Base-by-base conservation (phyloP, 495 filamentous ascomycete species). In the Daldinia decipiens region DNA sequence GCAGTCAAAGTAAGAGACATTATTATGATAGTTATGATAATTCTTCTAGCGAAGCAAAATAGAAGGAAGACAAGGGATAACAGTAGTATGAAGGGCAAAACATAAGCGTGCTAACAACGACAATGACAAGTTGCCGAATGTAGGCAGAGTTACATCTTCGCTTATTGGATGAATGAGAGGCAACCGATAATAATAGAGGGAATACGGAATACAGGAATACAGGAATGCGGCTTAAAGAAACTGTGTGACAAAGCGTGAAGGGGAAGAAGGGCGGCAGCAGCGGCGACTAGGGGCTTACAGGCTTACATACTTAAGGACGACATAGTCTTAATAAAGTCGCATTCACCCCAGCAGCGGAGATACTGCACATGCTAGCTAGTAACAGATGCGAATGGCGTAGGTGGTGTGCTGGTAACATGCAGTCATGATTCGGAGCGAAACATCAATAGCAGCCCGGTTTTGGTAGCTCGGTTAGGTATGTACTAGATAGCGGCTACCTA, bases 281-380 rank as follows among this genome's bases (percentile, higher is more conserved):
- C 31, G 57, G 31, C 31, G n/a, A 15, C 39, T 43, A 27, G 21
- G 43, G 27, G 54, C 3, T 59, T 59, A 47, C 64, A 63, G 68
- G 70, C 64, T 75, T 75, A 77, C 75, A 74, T 75, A 77, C 75
- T 75, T 57, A 77, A 72, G 54, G 75, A 73, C 53, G 75, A 70
- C 75, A 77, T 77, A 68, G 63, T 69, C 64, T 53, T 57, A 67
- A 43, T 73, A 75, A 71, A 73, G 70, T 60, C 62, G 73, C 64
- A 75, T 73, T 75, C 70, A 73, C 67, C 72, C 70, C 57, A 59
- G 62, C 53, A 68, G 66, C 60, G 64, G 60, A 59, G 43, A 53
- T 24, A 24, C 65, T 66, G 52, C 56, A 63, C 69, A 68, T 72
- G 62, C 69, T 69, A 73, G 34, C 69, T 55, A 67, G 43, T 53